Evolutionary conservation across 2,329 filamentous ascomycete genomes (phyloP).

Genomic region (Trichoderma asperellum): DNA sequence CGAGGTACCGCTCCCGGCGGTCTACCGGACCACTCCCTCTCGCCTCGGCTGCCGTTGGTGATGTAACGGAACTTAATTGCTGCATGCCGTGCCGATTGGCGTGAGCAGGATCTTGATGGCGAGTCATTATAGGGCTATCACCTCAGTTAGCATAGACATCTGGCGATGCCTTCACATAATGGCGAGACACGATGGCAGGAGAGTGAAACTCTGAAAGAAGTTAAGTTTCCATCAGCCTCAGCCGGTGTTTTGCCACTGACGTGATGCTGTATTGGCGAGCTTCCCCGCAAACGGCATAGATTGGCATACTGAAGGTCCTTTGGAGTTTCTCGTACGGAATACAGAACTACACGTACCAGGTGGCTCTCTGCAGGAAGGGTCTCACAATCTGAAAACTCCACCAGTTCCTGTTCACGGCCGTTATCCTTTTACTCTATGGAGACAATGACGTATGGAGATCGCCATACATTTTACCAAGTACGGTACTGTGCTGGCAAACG

Average conservation of each 20-base stretch:
- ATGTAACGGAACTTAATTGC: neutral
- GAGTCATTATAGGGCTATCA: neutral
- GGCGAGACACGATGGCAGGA: neutral
- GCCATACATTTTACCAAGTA: neutral
- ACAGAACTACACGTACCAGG: neutral
- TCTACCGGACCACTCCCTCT: no score
- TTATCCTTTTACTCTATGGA: neutral
- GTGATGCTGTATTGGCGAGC: neutral
- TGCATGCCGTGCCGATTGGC: neutral
- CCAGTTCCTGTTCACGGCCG: neutral
- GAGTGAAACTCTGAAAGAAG: neutral
- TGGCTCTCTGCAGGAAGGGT: neutral
- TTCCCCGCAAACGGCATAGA: slow-evolving; percentile 12
- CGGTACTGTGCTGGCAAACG: neutral
- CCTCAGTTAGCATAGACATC: neutral
- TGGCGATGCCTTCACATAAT: neutral
- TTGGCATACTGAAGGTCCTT: neutral
- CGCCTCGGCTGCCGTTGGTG: neutral
- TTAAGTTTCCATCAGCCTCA: neutral
- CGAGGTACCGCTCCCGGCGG: neutral
- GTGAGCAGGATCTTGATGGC: neutral
- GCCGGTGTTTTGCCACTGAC: neutral
- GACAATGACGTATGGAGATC: neutral
- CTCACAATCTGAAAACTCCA: slow-evolving; percentile 9
- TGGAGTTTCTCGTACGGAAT: neutral